Conservation (phyloP, 2,329 filamentous ascomycete genomes). For the Penicillium polonicum region DNA sequence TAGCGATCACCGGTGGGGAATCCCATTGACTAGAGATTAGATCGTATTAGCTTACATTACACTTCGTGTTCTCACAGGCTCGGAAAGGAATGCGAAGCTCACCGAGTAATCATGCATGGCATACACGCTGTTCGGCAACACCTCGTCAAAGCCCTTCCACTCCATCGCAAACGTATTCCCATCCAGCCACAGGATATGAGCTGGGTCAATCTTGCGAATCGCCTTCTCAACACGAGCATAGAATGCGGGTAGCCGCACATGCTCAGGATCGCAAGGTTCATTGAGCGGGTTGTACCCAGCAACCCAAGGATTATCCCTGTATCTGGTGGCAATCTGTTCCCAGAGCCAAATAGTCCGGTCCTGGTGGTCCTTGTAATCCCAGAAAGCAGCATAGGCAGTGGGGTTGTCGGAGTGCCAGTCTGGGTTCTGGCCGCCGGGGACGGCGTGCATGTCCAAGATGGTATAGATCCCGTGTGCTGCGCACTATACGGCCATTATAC, state of each 20-base stretch:
- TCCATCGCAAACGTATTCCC: conserved; percentile 49
- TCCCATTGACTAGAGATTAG: conserved; percentile 34
- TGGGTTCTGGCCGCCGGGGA: conserved; percentile 51
- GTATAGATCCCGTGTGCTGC: conserved; percentile 51
- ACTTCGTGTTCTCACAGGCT: fast-evolving
- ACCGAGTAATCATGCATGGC: conserved; percentile 47
- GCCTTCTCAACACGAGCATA: conserved; percentile 50
- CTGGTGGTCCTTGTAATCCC: conserved; percentile 53
- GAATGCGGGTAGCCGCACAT: conserved; percentile 47
- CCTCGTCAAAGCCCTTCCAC: conserved; percentile 45
- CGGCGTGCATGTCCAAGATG: conserved; percentile 52
- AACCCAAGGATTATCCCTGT: conserved; percentile 48
- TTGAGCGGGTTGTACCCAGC: conserved; percentile 56
- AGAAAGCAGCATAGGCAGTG: conserved; percentile 49
- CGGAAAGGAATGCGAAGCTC: not conserved
- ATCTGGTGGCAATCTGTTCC: conserved; percentile 48
- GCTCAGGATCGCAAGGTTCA: conserved; percentile 51
- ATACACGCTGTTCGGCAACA: conserved; percentile 49
- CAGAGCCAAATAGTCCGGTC: conserved; percentile 52
- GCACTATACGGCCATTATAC: conserved; percentile 29
- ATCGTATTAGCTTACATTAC: not conserved
- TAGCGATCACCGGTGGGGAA: conserved; percentile 45
- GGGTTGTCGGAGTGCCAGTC: conserved; percentile 54
- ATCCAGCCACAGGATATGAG: conserved; percentile 49
- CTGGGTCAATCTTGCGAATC: conserved; percentile 47